Base-by-base conservation (phyloP, 2,329 filamentous ascomycete species). In the Biscogniauxia mediterranea region DNA sequence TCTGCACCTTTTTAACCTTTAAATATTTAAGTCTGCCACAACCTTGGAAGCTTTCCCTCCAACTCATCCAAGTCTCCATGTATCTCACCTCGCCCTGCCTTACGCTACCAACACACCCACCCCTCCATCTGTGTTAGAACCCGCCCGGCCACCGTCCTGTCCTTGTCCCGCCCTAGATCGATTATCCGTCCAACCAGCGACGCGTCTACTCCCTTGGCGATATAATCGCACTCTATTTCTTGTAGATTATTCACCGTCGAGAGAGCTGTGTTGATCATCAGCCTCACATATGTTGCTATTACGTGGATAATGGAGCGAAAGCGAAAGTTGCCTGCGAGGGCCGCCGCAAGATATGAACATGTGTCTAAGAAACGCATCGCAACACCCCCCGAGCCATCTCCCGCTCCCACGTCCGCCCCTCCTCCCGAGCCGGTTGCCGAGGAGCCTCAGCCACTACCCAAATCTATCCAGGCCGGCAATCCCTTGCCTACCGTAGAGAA, bases 401-500 rank as follows among this genome's bases (percentile, higher is more conserved):
- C 62, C 11, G 62, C 65, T 20, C 73, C 77, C 6, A 68, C 70
- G 57, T 73, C 77, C 6, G 74, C 73, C 51, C 76, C 78, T 65
- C 62, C 75, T 73, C 59, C 75, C 74, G 62, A 77, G 75, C 21
- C 69, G 72, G 55, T 74, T 75, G 51, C 70, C 66, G 66, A 75
- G 75, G 66, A 73, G 42, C 60, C 68, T 23, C 77, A 54, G 21
- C 51, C 77, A 59, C 71, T 93, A 58, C 90, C 90, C 25, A 85
- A 81, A 64, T 85, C 84, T 53, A 77, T 93, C 42, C 79, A 83
- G 67, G 76, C 88, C 1, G 87, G 87, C 55, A 86, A 89, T 69
- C 87, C 90, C 17, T 77, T 94, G 32, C 91, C 91, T 2, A 91
- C 88, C 0, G 82, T 93, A 15, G 83, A 88, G 66, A 81, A 85